Conservation (phyloP, 2,329 filamentous ascomycete genomes). For the Nothophaeocryptopus gaeumannii region DNA sequence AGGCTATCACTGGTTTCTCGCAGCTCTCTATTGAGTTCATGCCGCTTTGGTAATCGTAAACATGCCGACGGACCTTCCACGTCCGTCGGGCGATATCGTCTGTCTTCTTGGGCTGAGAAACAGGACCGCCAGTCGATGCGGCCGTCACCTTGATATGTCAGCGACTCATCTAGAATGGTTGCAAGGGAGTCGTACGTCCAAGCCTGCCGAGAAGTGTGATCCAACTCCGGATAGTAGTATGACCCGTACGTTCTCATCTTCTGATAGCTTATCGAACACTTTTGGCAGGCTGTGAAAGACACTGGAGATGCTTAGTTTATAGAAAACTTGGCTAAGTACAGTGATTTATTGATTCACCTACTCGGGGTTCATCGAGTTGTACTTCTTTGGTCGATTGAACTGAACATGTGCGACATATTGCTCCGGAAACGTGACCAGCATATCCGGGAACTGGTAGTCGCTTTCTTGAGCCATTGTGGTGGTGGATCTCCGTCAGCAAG, state of each 20-base stretch:
- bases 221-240: constrained; percentile 79
- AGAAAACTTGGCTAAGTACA: background rate
- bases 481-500: too few species aligned
- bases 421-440: constrained; percentile 54
- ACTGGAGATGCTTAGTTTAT: constrained; percentile 44
- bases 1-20: constrained; percentile 81
- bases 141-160: constrained; percentile 44
- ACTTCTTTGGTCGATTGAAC: constrained; percentile 79
- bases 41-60: constrained; percentile 74
- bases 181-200: constrained; percentile 53
- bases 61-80: constrained; percentile 57
- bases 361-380: constrained; percentile 72
- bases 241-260: constrained; percentile 68
- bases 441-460: background rate
- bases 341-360: background rate
- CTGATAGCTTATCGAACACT: constrained; percentile 70
- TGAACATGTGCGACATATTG: constrained; percentile 80
- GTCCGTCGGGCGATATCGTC: constrained; percentile 21
- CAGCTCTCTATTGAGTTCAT: constrained; percentile 75
- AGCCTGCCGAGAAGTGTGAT: constrained; percentile 76
- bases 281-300: constrained; percentile 81
- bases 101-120: constrained; percentile 6
- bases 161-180: background rate
- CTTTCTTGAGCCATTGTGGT: background rate
- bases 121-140: constrained; percentile 10